These are phyloP conservation scores for Stenogyne calaminthoides DNA, from an alignment of 305 asterid genomes.

Conservation along the genomic window DNA sequence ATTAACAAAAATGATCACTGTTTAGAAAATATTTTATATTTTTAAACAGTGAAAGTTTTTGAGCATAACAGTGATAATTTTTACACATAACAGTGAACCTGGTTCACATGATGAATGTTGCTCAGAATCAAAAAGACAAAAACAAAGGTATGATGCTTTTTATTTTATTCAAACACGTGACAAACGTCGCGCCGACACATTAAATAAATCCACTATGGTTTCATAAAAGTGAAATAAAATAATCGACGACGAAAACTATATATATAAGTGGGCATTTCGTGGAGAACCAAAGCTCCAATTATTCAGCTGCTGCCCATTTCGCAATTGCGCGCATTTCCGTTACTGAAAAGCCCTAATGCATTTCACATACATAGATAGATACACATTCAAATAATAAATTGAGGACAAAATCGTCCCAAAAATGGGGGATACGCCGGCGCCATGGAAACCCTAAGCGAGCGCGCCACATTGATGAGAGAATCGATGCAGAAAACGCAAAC, in stretches of 20 bases:
- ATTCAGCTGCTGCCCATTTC: not conserved
- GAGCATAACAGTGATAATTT: too few relatives aligned
- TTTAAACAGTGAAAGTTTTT: too few relatives aligned
- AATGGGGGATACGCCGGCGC: constrained; percentile 54
- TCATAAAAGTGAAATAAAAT: not conserved
- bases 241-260: constrained; percentile 10
- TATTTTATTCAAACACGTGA: too few relatives aligned
- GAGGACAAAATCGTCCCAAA: not conserved
- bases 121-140: too few relatives aligned
- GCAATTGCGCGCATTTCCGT: not conserved
- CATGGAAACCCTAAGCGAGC: constrained; percentile 66
- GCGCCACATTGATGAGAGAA: constrained; percentile 72
- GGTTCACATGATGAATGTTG: too few relatives aligned
- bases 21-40: too few relatives aligned
- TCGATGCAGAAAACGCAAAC: constrained; percentile 77
- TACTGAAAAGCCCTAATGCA: constrained; percentile 17
- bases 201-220: not conserved
- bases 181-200: not conserved
- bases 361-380: not conserved
- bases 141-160: too few relatives aligned
- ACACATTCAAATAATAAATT: not conserved
- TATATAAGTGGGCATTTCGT: constrained; percentile 16
- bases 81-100: too few relatives aligned
- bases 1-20: too few relatives aligned
- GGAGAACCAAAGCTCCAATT: constrained; percentile 14